These are phyloP conservation scores for Cercospora beticola DNA, from an alignment of 2,329 filamentous ascomycete species.

Conservation along the genomic window DNA sequence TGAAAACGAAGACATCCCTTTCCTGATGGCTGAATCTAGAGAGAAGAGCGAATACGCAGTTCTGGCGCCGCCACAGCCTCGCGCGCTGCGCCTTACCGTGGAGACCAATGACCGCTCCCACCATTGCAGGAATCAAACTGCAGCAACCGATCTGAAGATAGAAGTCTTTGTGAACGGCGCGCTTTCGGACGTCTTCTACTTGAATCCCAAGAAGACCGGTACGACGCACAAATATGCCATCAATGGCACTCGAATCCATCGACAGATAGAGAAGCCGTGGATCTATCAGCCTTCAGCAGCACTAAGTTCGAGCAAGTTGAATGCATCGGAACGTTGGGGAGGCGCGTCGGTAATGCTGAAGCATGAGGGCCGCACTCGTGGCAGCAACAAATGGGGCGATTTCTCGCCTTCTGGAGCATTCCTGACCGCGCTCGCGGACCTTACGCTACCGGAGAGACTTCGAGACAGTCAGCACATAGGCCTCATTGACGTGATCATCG, in stretches of 20 bases:
- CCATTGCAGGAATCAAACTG: background rate
- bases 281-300: constrained; percentile 36
- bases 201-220: constrained; percentile 22
- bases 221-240: constrained; percentile 30
- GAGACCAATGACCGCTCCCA: constrained; percentile 10
- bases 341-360: constrained; percentile 35
- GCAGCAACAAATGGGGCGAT: constrained; percentile 37
- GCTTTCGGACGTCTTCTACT: constrained; percentile 35
- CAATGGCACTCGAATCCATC: constrained; percentile 42
- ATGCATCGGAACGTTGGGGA: constrained; percentile 39
- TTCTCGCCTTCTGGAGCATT: constrained; percentile 41
- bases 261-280: constrained; percentile 48
- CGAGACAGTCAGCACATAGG: constrained; percentile 31
- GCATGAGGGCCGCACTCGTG: constrained; percentile 39
- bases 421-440: constrained; percentile 40
- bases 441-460: constrained; percentile 41
- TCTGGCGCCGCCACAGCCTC: constrained; percentile 7
- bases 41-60: background rate
- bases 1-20: constrained; percentile 33
- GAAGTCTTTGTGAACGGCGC: constrained; percentile 52
- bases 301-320: constrained; percentile 10
- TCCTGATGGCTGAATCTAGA: constrained; percentile 37
- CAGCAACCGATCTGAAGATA: constrained; percentile 42
- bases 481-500: constrained; percentile 34
- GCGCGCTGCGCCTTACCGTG: constrained; percentile 18